Evolutionary conservation across 768 basidiomycete species (phyloP).

Genomic region (Auriscalpium vulgare): DNA sequence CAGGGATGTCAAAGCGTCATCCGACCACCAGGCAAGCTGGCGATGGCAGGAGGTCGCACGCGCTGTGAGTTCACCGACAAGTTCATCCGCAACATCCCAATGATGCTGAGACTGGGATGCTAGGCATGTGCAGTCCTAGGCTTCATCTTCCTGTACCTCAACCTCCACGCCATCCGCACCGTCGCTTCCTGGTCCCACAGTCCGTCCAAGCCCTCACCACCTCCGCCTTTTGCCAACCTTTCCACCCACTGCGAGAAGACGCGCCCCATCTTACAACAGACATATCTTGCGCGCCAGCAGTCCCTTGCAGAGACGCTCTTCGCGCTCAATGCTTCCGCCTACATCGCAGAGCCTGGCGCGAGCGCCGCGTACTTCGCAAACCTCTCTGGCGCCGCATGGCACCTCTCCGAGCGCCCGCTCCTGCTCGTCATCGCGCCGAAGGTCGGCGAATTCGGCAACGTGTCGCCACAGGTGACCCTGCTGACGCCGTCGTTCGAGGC

Average conservation of each 20-base stretch:
- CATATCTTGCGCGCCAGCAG: slow-evolving; percentile 47
- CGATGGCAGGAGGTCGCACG: too few species aligned
- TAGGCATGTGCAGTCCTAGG: too few species aligned
- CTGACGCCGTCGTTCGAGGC: slow-evolving; percentile 76
- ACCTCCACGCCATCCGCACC: neutral
- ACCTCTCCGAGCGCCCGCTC: slow-evolving; percentile 71
- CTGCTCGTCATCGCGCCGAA: slow-evolving; percentile 54
- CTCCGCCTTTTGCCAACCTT: neutral
- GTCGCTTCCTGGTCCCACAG: neutral
- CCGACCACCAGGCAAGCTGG: too few species aligned
- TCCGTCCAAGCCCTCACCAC: too few species aligned
- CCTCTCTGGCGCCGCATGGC: slow-evolving; percentile 55
- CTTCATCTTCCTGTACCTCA: neutral
- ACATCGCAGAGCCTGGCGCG: slow-evolving; percentile 74
- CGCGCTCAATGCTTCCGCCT: slow-evolving; percentile 50
- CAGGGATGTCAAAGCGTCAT: too few species aligned
- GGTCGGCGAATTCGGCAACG: slow-evolving; percentile 15
- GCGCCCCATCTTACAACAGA: slow-evolving; percentile 37
- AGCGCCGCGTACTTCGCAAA: slow-evolving; percentile 69
- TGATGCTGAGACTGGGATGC: too few species aligned
- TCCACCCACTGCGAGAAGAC: slow-evolving; percentile 37
- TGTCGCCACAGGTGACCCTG: slow-evolving; percentile 42
- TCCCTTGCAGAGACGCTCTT: slow-evolving; percentile 42
- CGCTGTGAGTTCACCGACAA: too few species aligned
- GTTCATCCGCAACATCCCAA: too few species aligned